Base-by-base conservation (phyloP, 257 asterid species). In the Schizonepeta tenuifolia region DNA sequence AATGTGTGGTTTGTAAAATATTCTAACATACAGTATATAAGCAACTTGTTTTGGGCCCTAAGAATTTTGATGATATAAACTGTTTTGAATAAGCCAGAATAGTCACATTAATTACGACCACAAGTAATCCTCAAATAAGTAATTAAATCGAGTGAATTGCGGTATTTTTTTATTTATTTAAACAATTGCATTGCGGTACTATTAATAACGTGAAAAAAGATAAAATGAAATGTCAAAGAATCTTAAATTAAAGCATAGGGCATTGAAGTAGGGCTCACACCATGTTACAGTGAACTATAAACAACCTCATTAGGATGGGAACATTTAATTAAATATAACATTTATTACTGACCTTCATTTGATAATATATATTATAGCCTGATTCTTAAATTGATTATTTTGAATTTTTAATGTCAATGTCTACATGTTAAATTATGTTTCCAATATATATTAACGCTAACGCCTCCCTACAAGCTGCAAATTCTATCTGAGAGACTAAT, bases 401-500 rank as follows among this genome's bases (percentile, higher is more conserved):
- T 63, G 21, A 58, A 31, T 3, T 50, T 20, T 35, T 1, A n/a
- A 24, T 22, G 36, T 15, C 58, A 15, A 24, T 22, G 4, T 26
- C 33, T 63, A 17, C 6, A 10, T 36, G 47, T 33, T 56, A 64
- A 77, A 20, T 63, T 70, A 50, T 31, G 36, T 4, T 31, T 4
- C 33, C 33, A 28, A 38, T 50, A 17, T 59, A 38, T 50, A 17
- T 59, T n/a, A n/a, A n/a, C n/a, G n/a, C n/a, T 28, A 35, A 36
- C 22, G 57, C 74, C 73, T 71, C 55, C 70, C 65, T 40, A 55
- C 70, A 71, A 46, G 70, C 78, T 58, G 69, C 69, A 68, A 41
- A 70, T 61, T 76, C 62, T 53, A 70, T 64, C 33, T 31, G 55
- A 15, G 36, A 15, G 60, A 67, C 69, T 64, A 31, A 31, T 31